These are phyloP conservation scores for Phylloboletellus chloephorus DNA, from an alignment of 1,284 basidiomycete genomes.

Conservation along the genomic window DNA sequence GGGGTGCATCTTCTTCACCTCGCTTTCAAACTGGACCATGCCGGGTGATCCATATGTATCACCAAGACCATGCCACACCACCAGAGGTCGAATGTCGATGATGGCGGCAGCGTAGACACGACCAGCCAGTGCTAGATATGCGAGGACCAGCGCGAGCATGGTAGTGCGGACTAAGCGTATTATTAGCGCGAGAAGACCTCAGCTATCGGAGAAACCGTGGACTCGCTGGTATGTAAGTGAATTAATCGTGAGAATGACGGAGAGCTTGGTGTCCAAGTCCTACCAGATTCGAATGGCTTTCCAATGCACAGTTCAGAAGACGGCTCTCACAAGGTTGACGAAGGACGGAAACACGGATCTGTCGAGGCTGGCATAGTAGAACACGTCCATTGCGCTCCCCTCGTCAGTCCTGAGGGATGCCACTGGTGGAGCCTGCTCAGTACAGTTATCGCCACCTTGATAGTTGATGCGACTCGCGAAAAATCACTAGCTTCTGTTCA, in stretches of 20 bases:
- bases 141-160: slow-evolving; percentile 14
- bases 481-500: too few species aligned
- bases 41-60: slow-evolving; percentile 62
- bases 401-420: too few species aligned
- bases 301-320: too few species aligned
- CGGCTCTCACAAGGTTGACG: too few species aligned
- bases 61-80: slow-evolving; percentile 94
- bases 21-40: slow-evolving; percentile 62
- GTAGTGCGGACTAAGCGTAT: too few species aligned
- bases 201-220: too few species aligned
- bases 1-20: slow-evolving; percentile 68
- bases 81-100: slow-evolving; percentile 57
- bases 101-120: slow-evolving; percentile 13
- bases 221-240: neutral
- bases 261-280: slow-evolving; percentile 1
- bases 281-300: neutral
- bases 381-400: too few species aligned
- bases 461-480: too few species aligned
- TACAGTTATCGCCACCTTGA: too few species aligned
- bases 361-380: slow-evolving; percentile 35
- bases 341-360: slow-evolving; percentile 4
- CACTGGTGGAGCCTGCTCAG: too few species aligned
- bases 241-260: too few species aligned
- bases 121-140: slow-evolving; percentile 14
- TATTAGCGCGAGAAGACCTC: too few species aligned